A percentile compares a stretch with the other conserved stretches of the same genome.
Evolutionary conservation across 2,329 filamentous ascomycete species (phyloP).

Genomic region (Harringtonia lauricola): DNA sequence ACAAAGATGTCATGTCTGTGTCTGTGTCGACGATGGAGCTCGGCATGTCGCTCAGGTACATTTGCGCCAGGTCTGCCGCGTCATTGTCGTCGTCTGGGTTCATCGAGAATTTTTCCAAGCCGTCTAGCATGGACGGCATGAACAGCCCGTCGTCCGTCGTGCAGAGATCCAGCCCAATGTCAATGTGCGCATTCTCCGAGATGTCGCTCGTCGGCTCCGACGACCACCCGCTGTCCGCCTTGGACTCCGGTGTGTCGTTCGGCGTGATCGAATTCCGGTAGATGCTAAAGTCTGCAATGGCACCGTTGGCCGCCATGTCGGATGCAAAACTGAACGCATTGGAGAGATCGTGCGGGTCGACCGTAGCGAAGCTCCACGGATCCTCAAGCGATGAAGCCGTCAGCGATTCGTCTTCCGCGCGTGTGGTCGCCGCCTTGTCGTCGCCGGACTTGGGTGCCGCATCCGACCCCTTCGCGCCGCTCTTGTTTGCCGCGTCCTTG

Average conservation of each 20-base stretch:
- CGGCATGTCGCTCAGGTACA: slow-evolving; percentile 28
- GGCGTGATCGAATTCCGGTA: slow-evolving; percentile 43
- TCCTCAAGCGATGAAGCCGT: slow-evolving; percentile 11
- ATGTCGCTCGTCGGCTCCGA: slow-evolving; percentile 51
- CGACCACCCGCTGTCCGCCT: slow-evolving; percentile 46
- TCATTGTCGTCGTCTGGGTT: slow-evolving; percentile 16
- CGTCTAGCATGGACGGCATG: slow-evolving; percentile 23
- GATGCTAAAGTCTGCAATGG: slow-evolving; percentile 40
- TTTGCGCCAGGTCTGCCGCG: slow-evolving; percentile 7
- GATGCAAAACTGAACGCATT: slow-evolving; percentile 25
- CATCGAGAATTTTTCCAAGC: slow-evolving; percentile 28
- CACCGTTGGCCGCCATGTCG: slow-evolving; percentile 30
- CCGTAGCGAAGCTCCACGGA: slow-evolving; percentile 26
- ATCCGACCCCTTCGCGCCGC: slow-evolving; percentile 16
- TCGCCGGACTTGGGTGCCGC: slow-evolving; percentile 16
- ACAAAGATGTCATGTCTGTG: slow-evolving; percentile 33
- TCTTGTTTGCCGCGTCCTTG: slow-evolving; percentile 15
- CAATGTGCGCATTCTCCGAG: slow-evolving; percentile 40
- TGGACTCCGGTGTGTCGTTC: slow-evolving; percentile 54
- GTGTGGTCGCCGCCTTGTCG: slow-evolving; percentile 14
- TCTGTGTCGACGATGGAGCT: slow-evolving; percentile 1
- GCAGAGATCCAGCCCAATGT: slow-evolving; percentile 40
- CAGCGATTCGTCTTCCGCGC: slow-evolving; percentile 14
- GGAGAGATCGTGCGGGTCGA: slow-evolving; percentile 43
- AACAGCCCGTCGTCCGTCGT: slow-evolving; percentile 34